Base-by-base conservation (phyloP, 306 rosid species). In the Prunus dulcis region DNA sequence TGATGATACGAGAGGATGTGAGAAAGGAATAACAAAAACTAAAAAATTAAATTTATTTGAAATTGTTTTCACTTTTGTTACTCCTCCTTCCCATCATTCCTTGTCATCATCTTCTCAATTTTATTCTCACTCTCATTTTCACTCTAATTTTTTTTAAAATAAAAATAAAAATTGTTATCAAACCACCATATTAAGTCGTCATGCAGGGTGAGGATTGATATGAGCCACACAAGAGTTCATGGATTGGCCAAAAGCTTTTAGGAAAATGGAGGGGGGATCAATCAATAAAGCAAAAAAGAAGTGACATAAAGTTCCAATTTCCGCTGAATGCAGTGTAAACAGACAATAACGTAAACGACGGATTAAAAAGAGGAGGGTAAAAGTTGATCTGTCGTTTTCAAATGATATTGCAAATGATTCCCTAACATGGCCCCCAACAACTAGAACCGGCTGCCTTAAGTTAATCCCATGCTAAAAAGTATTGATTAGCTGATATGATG, bases 1-100 rank as follows among this genome's bases (percentile, higher is more conserved):
- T 1, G 0, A 32, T 32, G 38, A 5, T 1, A 5, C 1, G 0
- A 0, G 8, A 32, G 38, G 1, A 32, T 5, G 38, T 32, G 7
- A 32, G 38, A 0, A 0, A 5, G 1, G 38, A 5, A 1, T 32
- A 32, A 32, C 8, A 32, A 30, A 30, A 30, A 30, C 6, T 4
- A 30, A 30, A 32, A 32, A 5, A 6, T 32, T 32, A 32, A 32
- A 32, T 32, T 6, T 32, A 32, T 32, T 32, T 32, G 7, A 32
- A 32, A 32, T 0, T 32, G 0, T 32, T 32, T 32, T 34, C 8
- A 34, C 41, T 34, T 34, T 34, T 34, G 0, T 34, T 34, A 34
- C 2, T 34, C 8, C 38, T 32, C 1, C 0, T 3, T 30, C 32
- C 4, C 5, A 30, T 30, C 4, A 0, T 30, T 30, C 5, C 32